phyloP scores from a whole-genome alignment of 768 basidiomycete genomes.

The Tulasnella calospora region DNA sequence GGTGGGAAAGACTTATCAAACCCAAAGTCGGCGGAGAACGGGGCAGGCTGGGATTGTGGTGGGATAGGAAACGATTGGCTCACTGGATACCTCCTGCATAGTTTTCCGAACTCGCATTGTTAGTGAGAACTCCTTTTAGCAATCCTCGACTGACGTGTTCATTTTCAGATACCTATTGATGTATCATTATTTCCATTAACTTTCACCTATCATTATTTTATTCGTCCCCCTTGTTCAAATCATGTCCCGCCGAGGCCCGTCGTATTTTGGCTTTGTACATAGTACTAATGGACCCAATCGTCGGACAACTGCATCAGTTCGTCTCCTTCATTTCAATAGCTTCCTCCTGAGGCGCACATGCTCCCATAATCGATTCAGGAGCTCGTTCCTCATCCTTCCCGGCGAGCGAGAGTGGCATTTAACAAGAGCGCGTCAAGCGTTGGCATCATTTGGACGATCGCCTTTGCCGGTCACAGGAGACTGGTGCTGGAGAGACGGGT shows the following conservation, averaged over 20 bases:
- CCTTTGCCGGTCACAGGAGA: no score
- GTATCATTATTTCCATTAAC: neutral
- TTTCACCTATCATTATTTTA: neutral
- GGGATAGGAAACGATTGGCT: conserved; percentile 33
- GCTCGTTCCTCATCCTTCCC: no score
- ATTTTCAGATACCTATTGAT: no score
- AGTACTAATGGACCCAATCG: neutral
- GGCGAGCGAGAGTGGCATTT: no score
- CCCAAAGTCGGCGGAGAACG: conserved; percentile 2
- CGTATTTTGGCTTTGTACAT: neutral
- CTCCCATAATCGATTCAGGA: no score
- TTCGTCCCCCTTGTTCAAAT: neutral
- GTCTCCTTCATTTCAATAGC: no score
- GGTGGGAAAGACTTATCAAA: conserved; percentile 53
- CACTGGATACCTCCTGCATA: conserved; percentile 31
- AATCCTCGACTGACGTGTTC: neutral
- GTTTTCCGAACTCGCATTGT: neutral
- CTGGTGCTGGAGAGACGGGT: no score
- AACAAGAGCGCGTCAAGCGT: no score
- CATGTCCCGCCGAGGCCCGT: neutral
- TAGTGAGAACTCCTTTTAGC: neutral
- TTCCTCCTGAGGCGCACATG: no score
- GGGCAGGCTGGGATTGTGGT: conserved; percentile 48
- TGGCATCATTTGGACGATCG: no score
- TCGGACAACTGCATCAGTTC: neutral